Evolutionary conservation across 371 early-diverging fungal species (phyloP).

Genomic region (Phascolomyces articulosus): DNA sequence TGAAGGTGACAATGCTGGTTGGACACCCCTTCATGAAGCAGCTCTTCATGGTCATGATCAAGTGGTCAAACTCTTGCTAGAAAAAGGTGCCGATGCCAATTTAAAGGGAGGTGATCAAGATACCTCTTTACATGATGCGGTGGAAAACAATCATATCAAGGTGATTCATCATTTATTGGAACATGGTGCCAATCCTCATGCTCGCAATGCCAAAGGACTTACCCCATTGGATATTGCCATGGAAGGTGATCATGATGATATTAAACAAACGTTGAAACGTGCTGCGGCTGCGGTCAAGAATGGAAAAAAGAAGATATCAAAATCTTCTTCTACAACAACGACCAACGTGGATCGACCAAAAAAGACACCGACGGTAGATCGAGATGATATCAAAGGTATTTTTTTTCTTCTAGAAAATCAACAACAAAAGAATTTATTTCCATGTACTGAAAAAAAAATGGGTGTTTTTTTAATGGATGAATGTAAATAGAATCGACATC

Average conservation of each 20-base stretch:
- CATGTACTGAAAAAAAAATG: no score
- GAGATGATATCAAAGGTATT: no score
- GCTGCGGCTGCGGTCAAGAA: background rate
- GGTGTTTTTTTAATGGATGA: no score
- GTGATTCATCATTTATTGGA: conserved; percentile 62
- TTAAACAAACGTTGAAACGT: conserved; percentile 22
- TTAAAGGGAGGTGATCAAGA: conserved; percentile 71
- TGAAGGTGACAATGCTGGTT: conserved; percentile 72
- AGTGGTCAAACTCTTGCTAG: conserved; percentile 65
- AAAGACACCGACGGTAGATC: background rate
- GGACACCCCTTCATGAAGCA: conserved; percentile 81
- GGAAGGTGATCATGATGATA: conserved; percentile 49
- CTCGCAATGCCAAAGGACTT: conserved; percentile 55
- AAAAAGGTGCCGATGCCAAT: conserved; percentile 74
- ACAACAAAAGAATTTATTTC: no score
- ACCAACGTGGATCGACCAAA: background rate
- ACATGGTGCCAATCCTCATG: conserved; percentile 60
- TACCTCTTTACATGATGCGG: conserved; percentile 85
- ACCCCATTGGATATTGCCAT: conserved; percentile 61
- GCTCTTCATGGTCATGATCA: conserved; percentile 68
- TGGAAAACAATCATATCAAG: conserved; percentile 66
- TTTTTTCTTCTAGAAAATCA: no score
- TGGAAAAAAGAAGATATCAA: conserved; percentile 10
- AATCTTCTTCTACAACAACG: background rate
- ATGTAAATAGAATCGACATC: no score